Evolutionary conservation across 2,329 filamentous ascomycete species (phyloP).

Genomic region (Colletotrichum sp.): DNA sequence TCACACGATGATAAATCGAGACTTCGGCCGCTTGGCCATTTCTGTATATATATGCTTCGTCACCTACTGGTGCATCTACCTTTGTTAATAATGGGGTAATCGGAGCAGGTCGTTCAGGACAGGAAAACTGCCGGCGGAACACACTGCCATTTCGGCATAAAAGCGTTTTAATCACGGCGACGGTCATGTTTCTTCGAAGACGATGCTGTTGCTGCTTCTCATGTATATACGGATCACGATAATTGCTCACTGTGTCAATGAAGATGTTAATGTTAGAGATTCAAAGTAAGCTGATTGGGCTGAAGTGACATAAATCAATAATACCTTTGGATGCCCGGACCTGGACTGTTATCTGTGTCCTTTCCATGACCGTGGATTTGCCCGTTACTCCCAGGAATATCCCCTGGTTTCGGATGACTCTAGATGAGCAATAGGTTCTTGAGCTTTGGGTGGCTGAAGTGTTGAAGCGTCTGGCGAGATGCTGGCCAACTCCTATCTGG

Average conservation of each 20-base stretch:
- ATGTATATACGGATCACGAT: not conserved
- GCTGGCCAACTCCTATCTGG: not conserved
- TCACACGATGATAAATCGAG: not conserved
- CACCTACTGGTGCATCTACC: not conserved
- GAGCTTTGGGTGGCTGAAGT: not conserved
- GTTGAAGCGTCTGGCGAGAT: not conserved
- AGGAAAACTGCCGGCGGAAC: not conserved
- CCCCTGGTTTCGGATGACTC: rapidly evolving
- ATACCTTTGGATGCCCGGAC: no score
- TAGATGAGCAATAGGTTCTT: not conserved
- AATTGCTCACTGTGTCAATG: not conserved
- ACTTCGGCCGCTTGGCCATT: not conserved
- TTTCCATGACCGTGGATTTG: no score
- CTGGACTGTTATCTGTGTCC: no score
- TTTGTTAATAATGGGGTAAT: not conserved
- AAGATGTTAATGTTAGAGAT: not conserved
- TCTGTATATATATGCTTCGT: not conserved
- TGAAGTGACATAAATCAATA: not conserved
- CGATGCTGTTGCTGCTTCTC: not conserved
- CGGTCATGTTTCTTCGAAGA: not conserved
- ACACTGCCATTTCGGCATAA: not conserved
- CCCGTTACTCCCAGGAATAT: no score
- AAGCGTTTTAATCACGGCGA: not conserved
- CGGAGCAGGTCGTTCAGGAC: not conserved
- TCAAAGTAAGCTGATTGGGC: not conserved